Percentiles rank a stretch among this genome's conserved stretches.
phyloP scores from a whole-genome alignment of 2,329 filamentous ascomycete species.

The Sporothrix inflata region DNA sequence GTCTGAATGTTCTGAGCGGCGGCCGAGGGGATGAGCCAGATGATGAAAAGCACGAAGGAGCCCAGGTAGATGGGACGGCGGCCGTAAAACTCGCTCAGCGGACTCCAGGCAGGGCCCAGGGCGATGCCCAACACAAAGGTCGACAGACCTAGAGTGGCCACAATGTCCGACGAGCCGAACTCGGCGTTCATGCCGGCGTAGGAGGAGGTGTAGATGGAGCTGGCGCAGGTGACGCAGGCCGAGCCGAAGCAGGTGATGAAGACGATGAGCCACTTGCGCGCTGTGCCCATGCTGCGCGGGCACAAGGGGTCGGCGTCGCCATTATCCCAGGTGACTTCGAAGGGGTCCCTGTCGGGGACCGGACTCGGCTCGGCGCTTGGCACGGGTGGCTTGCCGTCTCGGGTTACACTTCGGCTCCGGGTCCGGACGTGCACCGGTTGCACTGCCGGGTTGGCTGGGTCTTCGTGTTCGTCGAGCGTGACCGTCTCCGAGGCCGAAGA shows the following conservation, averaged over 20 bases:
- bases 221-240: constrained; percentile 75
- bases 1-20: constrained; percentile 81
- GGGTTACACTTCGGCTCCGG: constrained; percentile 17
- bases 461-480: constrained; percentile 20
- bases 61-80: constrained; percentile 78
- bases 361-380: not conserved
- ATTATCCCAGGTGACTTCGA: constrained; percentile 75
- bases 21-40: constrained; percentile 81
- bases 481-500: constrained; percentile 18
- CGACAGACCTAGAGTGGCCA: constrained; percentile 80
- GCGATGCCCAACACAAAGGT: constrained; percentile 77
- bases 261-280: constrained; percentile 80
- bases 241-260: constrained; percentile 73
- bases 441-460: not conserved
- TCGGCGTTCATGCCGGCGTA: constrained; percentile 77
- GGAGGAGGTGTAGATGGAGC: constrained; percentile 85
- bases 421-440: constrained; percentile 6
- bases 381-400: constrained; percentile 12
- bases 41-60: constrained; percentile 73
- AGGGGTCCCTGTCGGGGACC: constrained; percentile 49
- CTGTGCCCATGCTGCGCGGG: constrained; percentile 67
- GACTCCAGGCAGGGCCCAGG: constrained; percentile 66
- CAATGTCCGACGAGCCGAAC: constrained; percentile 69
- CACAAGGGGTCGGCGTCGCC: constrained; percentile 71
- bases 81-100: constrained; percentile 78